Conservation (phyloP, 768 basidiomycete species). For the Termitomyces bulborhizus region DNA sequence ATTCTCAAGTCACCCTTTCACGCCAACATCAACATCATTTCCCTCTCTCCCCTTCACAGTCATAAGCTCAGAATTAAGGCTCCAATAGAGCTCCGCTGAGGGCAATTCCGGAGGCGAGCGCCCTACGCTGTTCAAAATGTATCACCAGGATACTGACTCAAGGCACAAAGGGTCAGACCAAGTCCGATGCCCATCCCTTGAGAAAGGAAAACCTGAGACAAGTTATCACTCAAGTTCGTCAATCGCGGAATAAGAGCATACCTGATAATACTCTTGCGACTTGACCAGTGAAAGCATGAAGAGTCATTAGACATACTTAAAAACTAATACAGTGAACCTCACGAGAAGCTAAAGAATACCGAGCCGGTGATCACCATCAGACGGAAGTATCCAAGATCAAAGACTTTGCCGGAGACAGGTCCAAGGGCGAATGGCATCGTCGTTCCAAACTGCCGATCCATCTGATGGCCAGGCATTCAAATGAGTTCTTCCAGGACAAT, state of each 20-base stretch:
- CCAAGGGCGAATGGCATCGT: slow-evolving; percentile 18
- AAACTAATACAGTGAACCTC: not conserved
- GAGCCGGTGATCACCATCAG: slow-evolving; percentile 10
- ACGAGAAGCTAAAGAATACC: slow-evolving; percentile 15
- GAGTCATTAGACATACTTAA: slow-evolving; percentile 7
- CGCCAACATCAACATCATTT: no score
- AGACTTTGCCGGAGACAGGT: slow-evolving; percentile 15
- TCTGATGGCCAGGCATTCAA: not conserved
- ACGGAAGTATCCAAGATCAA: slow-evolving; percentile 16
- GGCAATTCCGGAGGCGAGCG: slow-evolving; percentile 38
- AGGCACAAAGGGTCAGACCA: slow-evolving; percentile 32
- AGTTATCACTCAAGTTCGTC: not conserved
- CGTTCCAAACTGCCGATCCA: slow-evolving; percentile 19
- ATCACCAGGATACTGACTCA: slow-evolving; percentile 34
- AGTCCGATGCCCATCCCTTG: slow-evolving; percentile 30
- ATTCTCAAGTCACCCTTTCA: no score
- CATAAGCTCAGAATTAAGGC: no score
- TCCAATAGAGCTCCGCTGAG: slow-evolving; percentile 25
- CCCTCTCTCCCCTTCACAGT: no score
- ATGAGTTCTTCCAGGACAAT: not conserved
- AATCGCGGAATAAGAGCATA: not conserved
- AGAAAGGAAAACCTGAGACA: slow-evolving; percentile 16
- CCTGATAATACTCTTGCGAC: slow-evolving; percentile 29
- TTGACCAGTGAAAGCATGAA: slow-evolving; percentile 35
- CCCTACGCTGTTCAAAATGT: slow-evolving; percentile 33